Evolutionary conservation across 2,329 filamentous ascomycete species (phyloP).

Genomic region (Sporothrix curviconia): DNA sequence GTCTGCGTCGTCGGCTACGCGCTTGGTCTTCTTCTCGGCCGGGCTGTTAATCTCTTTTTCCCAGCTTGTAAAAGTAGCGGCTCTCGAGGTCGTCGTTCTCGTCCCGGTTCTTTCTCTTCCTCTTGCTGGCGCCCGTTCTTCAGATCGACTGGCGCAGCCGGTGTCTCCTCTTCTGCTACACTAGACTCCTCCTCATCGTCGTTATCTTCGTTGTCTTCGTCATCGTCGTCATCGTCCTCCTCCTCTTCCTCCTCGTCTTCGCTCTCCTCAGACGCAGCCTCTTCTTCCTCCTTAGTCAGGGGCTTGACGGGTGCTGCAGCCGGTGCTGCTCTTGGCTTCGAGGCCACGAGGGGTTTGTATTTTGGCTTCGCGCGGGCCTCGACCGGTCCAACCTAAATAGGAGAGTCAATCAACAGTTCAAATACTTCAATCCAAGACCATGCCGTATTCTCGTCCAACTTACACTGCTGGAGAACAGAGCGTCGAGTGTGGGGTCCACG

Average conservation of each 20-base stretch:
- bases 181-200: constrained; percentile 30
- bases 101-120: constrained; percentile 54
- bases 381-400: constrained; percentile 44
- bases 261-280: not conserved
- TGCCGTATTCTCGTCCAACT: not conserved
- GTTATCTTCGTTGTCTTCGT: constrained; percentile 27
- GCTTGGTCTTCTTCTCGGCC: constrained; percentile 49
- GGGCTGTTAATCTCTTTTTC: constrained; percentile 39
- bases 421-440: not conserved
- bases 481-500: constrained; percentile 62
- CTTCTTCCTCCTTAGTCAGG: constrained; percentile 10
- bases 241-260: constrained; percentile 27
- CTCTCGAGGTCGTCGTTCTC: constrained; percentile 65
- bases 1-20: constrained; percentile 28
- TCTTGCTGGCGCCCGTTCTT: constrained; percentile 49
- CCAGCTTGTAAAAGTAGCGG: constrained; percentile 61
- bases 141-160: constrained; percentile 36
- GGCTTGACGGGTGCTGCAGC: constrained; percentile 9
- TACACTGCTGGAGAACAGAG: constrained; percentile 68
- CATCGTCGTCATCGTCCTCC: constrained; percentile 15
- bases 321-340: constrained; percentile 6
- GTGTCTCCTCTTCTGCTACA: constrained; percentile 28
- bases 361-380: constrained; percentile 39
- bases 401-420: not conserved
- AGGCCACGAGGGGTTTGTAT: constrained; percentile 29